Evolutionary conservation across 768 basidiomycete genomes (phyloP), one percentile per base, ranked within the genome.

Genomic region (Gloeostereum incarnatum): DNA sequence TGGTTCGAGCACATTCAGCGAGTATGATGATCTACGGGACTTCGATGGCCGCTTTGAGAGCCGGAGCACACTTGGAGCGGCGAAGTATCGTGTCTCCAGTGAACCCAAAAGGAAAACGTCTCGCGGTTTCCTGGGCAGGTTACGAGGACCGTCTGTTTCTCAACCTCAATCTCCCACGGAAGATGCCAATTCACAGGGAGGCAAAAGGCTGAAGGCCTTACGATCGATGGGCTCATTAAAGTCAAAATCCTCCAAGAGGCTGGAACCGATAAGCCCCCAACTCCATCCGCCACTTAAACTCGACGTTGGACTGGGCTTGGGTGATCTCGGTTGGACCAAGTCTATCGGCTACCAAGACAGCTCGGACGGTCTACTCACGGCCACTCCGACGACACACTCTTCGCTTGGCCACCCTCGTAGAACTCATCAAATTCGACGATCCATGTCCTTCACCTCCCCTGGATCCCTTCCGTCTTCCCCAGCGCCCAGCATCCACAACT

Each of bases 21-120:
- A 90, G 47, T 92, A 91, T 45, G 88, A 92, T 44, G 88, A 92
- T 58, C 57, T 92, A 33, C 68, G 76, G 16, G 88, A 92, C 53
- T 92, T 92, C 37, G 83, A 89, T 22, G 88, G 88, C 29, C 72
- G 82, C 6, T 92, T 90, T 45, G 84, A 82, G 47, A 89, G 87
- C 50, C 69, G 67, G 43, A 88, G 83, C 52, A 87, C 85, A 0
- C 57, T 87, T 6, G 81, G 72, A 6, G 66, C 67, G 25, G 66
- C 66, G 55, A 8, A 38, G 16, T 25, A 16, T 19, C 32, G 11
- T 17, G 27, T 54, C 7, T 48, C 54, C 31, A 46, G 24, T 23
- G 46, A 54, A 22, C 45, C 61, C 17, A 67, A 72, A 47, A 63
- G 75, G 29, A 86, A 84, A 51, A 52, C 73, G 13, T 85, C 86